phyloP scores from a whole-genome alignment of 1,139 yeast genomes.

The Yamadazyma buinensis region DNA sequence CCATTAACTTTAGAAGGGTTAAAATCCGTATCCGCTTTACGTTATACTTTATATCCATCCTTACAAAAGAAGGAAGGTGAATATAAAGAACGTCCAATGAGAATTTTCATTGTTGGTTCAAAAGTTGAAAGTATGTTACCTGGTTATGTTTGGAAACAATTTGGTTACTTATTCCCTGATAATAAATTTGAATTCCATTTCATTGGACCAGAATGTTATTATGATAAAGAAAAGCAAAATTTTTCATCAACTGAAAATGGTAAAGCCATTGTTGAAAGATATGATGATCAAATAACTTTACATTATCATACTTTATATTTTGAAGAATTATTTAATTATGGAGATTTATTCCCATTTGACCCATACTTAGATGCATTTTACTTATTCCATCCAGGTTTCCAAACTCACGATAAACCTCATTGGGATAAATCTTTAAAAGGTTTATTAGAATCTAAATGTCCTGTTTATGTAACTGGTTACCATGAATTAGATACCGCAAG shows the following conservation, averaged over 20 bases:
- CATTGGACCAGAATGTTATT: slow-evolving; percentile 89
- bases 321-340: slow-evolving; percentile 84
- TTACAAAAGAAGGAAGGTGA: slow-evolving; percentile 45
- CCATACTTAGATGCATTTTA: slow-evolving; percentile 92
- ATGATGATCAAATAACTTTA: slow-evolving; percentile 72
- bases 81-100: slow-evolving; percentile 82
- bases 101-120: slow-evolving; percentile 87
- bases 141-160: slow-evolving; percentile 93
- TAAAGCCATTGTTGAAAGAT: slow-evolving; percentile 65
- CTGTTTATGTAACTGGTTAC: slow-evolving; percentile 86
- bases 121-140: slow-evolving; percentile 93
- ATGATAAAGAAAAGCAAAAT: slow-evolving; percentile 49
- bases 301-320: slow-evolving; percentile 87
- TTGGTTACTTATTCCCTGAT: slow-evolving; percentile 81
- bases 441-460: slow-evolving; percentile 86
- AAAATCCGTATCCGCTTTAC: slow-evolving; percentile 84
- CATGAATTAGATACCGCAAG: slow-evolving; percentile 67
- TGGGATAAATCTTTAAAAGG: slow-evolving; percentile 87
- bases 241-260: slow-evolving; percentile 40
- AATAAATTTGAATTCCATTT: slow-evolving; percentile 82
- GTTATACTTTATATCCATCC: slow-evolving; percentile 83
- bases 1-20: slow-evolving; percentile 89
- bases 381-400: slow-evolving; percentile 92
- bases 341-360: slow-evolving; percentile 95
- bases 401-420: slow-evolving; percentile 75